phyloP scores from a whole-genome alignment of 2,329 filamentous ascomycete species.

The Thelonectria blattea region DNA sequence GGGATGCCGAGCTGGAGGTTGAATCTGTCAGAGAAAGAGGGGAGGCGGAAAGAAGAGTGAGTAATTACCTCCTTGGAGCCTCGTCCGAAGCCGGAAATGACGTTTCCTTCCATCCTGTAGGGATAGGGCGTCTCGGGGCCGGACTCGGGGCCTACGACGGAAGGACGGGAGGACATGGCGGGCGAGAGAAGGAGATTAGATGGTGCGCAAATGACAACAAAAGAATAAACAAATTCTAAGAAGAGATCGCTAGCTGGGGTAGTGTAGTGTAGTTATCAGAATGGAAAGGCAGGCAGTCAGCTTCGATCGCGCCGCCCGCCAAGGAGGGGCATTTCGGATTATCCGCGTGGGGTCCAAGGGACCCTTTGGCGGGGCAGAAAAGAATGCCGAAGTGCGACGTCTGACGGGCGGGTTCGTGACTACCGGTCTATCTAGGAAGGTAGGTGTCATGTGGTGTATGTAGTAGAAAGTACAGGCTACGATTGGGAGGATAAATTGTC shows the following conservation, averaged over 20 bases:
- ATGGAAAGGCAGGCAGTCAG: constrained; percentile 4
- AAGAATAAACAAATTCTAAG: not conserved
- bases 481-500: too few relatives aligned
- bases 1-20: constrained; percentile 82
- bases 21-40: not conserved
- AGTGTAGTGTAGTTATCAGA: not conserved
- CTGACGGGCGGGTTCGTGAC: not conserved
- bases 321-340: constrained; percentile 13
- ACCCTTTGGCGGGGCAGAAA: constrained; percentile 14
- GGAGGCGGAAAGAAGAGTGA: not conserved
- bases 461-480: too few relatives aligned
- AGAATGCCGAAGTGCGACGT: constrained; percentile 22
- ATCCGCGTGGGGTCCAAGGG: constrained; percentile 8
- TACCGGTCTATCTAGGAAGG: too few relatives aligned
- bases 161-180: constrained; percentile 58
- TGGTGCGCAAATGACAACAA: not conserved
- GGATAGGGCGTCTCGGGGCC: constrained; percentile 84
- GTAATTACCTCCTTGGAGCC: constrained; percentile 83
- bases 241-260: not conserved
- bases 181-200: not conserved
- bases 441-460: too few relatives aligned
- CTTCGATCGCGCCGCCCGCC: not conserved
- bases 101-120: constrained; percentile 80
- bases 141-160: constrained; percentile 73
- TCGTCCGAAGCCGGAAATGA: constrained; percentile 91